Evolutionary conservation across 192 early-diverging fungal species (phyloP), one percentile per base, ranked within the genome.

Genomic region (Umbelopsis ramanniana): DNA sequence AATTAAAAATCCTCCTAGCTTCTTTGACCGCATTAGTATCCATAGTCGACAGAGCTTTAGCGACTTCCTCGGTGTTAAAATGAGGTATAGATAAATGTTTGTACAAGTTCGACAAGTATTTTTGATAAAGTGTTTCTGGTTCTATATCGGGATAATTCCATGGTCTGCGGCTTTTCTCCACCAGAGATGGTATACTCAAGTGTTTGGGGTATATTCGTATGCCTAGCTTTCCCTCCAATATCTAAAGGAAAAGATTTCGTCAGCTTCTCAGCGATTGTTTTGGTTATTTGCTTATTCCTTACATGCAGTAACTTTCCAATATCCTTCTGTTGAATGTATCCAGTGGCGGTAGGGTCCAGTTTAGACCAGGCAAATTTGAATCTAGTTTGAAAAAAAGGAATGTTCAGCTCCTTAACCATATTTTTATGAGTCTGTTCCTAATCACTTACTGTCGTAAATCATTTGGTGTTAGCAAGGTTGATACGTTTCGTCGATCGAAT

Each of bases 401-500:
- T 10, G 48, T 12, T 37, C 0, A 12, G 22, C 6, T 55, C 60
- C 14, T 15, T 4, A 10, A 47, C 2, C n/a, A 47, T 7, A 15
- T 7, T 68, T 6, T 23, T n/a, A 48, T 43, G 40, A 12, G 40
- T 6, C 1, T 12, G 3, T 33, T 17, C 12, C 33, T 14, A 5
- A 40, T 52, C 2, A 53, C 52, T 76, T 48, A 76, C 75, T 29
- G 26, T 48, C 70, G 40, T 19, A 76, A 22, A 57, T 76, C 75
- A 1, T 70, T 40, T 8, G 52, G 35, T 11, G 75, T 72, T 6
- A 76, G 29, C 23, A 68, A 69, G 9, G 60, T 72, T 19, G 71
- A 76, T 45, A 55, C 43, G 38, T 72, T 76, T 2, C 70, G 63
- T 48, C 72, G 72, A 29, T 76, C 75, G 67, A 76, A 76, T 2